Conservation (phyloP, 805 yeast species). For the Saccharomycopsis sp. region DNA sequence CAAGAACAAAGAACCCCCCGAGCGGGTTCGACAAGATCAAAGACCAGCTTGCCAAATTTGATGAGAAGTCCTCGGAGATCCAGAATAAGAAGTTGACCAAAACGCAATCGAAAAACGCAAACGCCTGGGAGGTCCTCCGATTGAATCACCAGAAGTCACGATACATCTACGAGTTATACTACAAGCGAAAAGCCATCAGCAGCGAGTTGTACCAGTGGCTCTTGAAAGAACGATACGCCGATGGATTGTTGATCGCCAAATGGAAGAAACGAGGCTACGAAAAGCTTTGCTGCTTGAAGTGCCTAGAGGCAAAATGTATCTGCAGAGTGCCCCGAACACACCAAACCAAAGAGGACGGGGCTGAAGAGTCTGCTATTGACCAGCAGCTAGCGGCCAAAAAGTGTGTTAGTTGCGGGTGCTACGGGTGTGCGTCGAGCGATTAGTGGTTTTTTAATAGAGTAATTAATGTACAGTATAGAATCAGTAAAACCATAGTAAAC, state of each 20-base stretch:
- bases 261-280: slow-evolving; percentile 86
- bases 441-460: neutral
- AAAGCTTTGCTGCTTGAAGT: slow-evolving; percentile 71
- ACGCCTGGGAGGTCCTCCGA: slow-evolving; percentile 63
- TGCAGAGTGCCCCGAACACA: slow-evolving; percentile 68
- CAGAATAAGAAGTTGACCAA: slow-evolving; percentile 35
- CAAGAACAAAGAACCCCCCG: slow-evolving; percentile 52
- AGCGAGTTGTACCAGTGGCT: slow-evolving; percentile 69
- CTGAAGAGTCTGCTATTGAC: neutral
- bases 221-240: slow-evolving; percentile 57
- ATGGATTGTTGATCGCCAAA: slow-evolving; percentile 69
- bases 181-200: slow-evolving; percentile 61
- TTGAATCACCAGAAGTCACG: slow-evolving; percentile 71
- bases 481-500: too few relatives aligned
- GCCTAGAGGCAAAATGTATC: slow-evolving; percentile 73
- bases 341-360: neutral
- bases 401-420: slow-evolving; percentile 21
- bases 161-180: slow-evolving; percentile 68
- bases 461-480: neutral
- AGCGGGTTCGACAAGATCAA: slow-evolving; percentile 65
- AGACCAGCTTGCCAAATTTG: slow-evolving; percentile 57
- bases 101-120: slow-evolving; percentile 45
- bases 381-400: neutral
- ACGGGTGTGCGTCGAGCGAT: slow-evolving; percentile 15
- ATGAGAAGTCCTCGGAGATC: slow-evolving; percentile 48